Percentiles rank a stretch among this genome's conserved stretches.
These are phyloP conservation scores for Cryptococcus floricola DNA, from an alignment of 1,284 basidiomycete genomes.

Conservation along the genomic window DNA sequence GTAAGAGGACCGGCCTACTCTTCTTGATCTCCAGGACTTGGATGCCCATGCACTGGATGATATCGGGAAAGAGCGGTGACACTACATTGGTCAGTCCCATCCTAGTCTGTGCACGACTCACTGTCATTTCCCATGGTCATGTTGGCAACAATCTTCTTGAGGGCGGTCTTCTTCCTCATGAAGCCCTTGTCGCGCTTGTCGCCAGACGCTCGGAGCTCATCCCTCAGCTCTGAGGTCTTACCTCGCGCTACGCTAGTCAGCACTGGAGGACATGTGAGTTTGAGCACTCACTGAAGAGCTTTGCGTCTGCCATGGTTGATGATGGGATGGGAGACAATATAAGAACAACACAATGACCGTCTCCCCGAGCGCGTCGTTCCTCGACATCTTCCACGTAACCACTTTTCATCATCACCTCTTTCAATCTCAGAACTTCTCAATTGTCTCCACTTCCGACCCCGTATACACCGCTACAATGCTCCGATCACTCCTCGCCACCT, in stretches of 20 bases:
- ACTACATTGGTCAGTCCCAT: slow-evolving; percentile 55
- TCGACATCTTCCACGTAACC: slow-evolving; percentile 6
- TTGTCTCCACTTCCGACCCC: too few species aligned
- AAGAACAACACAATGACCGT: background rate
- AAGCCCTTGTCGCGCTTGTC: slow-evolving; percentile 88
- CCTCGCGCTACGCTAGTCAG: slow-evolving; percentile 57
- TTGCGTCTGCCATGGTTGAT: slow-evolving; percentile 47
- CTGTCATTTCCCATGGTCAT: slow-evolving; percentile 98
- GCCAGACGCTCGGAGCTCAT: slow-evolving; percentile 82
- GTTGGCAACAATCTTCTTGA: slow-evolving; percentile 94
- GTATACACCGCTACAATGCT: background rate
- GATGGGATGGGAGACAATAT: background rate
- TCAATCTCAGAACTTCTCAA: too few species aligned
- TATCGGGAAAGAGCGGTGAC: slow-evolving; percentile 94
- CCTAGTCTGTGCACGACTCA: slow-evolving; percentile 54
- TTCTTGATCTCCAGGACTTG: slow-evolving; percentile 93
- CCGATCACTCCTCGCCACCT: background rate
- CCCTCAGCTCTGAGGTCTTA: slow-evolving; percentile 74
- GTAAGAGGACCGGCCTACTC: slow-evolving; percentile 58
- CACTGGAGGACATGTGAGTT: background rate
- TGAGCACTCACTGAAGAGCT: slow-evolving; percentile 45
- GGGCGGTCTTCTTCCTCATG: slow-evolving; percentile 77
- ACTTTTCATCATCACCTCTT: too few species aligned
- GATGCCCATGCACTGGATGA: slow-evolving; percentile 87
- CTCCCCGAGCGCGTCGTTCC: background rate